Evolutionary conservation across 2,329 filamentous ascomycete species (phyloP), one percentile per base, ranked within the genome.

Genomic region (Botryotinia calthae): DNA sequence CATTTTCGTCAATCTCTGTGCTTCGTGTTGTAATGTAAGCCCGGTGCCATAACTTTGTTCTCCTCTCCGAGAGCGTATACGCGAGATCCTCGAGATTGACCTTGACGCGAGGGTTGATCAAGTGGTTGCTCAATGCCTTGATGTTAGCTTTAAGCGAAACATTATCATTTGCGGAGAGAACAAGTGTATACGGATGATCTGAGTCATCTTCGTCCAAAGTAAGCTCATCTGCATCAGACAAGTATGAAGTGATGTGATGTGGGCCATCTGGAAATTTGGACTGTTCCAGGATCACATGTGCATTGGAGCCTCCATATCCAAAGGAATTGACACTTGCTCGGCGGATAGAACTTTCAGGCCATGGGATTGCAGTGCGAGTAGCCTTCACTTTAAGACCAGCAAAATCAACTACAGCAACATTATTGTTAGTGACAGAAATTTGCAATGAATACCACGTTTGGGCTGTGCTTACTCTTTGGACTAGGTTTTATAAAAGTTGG

Each of bases 261-360:
- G 48, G n/a, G 16, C 40, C 20, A 48, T 34, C 46, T 8, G 22
- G 25, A 37, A 54, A 54, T 28, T 34, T 40, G 14, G 68, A 37
- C 22, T 31, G 16, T 44, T 70, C 68, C 18, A 70, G 25, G 6
- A 70, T 58, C 28, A 62, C 80, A 74, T 83, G 82, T 1, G 79
- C 80, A 48, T 73, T 79, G 1, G 76, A 74, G 3, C 78, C 78
- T 58, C 77, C 78, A 56, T 75, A 76, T 31, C 78, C 78, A 66
- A 79, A 80, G 9, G 70, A 74, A 66, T 79, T 79, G 22, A 79
- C 72, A 74, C 84, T 86, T 74, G 86, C 82, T 75, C 84, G 85
- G 73, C 84, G 83, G 81, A 86, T 86, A 64, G 61, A 18, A 42
- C 20, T 63, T 34, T 28, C 22, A 54, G 75, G 76, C 76, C 75